Evolutionary conservation across 495 filamentous ascomycete species (phyloP), one percentile per base, ranked within the genome.

Genomic region (Podospora pseudopauciseta): DNA sequence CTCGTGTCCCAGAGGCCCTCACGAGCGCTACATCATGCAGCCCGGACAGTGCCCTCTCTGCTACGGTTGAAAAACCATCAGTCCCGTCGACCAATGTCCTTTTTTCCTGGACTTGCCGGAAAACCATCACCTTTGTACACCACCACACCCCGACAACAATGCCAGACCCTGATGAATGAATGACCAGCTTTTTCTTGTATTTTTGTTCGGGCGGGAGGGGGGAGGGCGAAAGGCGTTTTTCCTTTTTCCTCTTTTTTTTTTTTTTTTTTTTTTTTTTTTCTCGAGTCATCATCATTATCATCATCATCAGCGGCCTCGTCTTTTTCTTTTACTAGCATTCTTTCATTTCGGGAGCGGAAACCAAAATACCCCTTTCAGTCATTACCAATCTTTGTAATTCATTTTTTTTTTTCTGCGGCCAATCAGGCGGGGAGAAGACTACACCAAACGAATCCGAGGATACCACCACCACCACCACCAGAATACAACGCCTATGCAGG

Each of bases 1-100:
- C 32, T 82, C 84, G 64, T 92, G 90, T 72, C 70, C 82, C n/a
- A 82, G 84, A 63, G 84, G 88, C 19, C 90, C 90, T n/a, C 90
- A 93, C 75, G 89, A 93, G 73, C 82, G 89, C 70, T 91, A 89
- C 70, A 91, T 93, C 70, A 81, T 92, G 54, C 82, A 88, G 20
- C 83, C 88, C 30, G 90, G 88, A 23, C 83, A 86, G 75, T 92
- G 90, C 77, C 82, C 83, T 23, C 79, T 90, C 30, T 91, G 89
- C 63, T 87, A 88, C 63, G 78, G 76, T 70, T 79, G 78, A 78
- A 49, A 16, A 49, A 1, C 23, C 23, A 23, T 23, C 23, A 23
- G 23, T 23, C 23, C 23, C 23, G 1, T 23, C 23, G 23, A 23
- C 23, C 23, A 23, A 23, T 1, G 23, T 23, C 23, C 23, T 23